Conservation (phyloP, 108 stramenopile species). For the Skeletonema potamos region DNA sequence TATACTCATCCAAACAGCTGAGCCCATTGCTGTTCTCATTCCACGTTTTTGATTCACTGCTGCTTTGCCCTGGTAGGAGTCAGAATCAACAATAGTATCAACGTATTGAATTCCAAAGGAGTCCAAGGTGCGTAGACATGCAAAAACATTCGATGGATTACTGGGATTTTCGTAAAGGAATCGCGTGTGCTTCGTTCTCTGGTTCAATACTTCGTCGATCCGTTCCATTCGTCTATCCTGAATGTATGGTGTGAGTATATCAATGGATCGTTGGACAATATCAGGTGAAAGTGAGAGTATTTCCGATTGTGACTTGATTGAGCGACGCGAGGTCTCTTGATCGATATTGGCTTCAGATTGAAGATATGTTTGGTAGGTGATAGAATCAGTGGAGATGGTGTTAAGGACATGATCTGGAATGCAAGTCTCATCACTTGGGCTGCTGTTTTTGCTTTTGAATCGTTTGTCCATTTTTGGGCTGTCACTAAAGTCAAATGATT, state of each 20-base stretch:
- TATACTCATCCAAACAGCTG: slow-evolving; percentile 40
- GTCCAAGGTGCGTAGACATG: slow-evolving; percentile 92
- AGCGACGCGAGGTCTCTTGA: slow-evolving; percentile 9
- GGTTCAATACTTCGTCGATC: slow-evolving; percentile 53
- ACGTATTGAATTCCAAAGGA: slow-evolving; percentile 84
- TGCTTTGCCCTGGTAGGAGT: slow-evolving; percentile 65
- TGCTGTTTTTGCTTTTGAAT: slow-evolving; percentile 12
- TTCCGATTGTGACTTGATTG: slow-evolving; percentile 16
- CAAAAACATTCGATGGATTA: slow-evolving; percentile 95
- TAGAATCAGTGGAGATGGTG: slow-evolving; percentile 31
- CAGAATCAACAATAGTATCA: slow-evolving; percentile 66
- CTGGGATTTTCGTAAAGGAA: slow-evolving; percentile 93
- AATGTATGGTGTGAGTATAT: slow-evolving; percentile 54
- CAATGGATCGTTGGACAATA: slow-evolving; percentile 24
- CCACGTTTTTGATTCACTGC: slow-evolving; percentile 71
- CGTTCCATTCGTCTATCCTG: slow-evolving; percentile 56
- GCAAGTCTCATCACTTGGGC: slow-evolving; percentile 11
- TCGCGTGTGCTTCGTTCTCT: slow-evolving; percentile 59
- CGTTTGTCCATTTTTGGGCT: slow-evolving; percentile 46
- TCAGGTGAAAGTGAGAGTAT: slow-evolving; percentile 31
- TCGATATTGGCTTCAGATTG: slow-evolving; percentile 28
- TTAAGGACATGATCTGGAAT: slow-evolving; percentile 28
- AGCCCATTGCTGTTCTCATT: slow-evolving; percentile 80
- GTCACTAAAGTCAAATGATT: slow-evolving; percentile 36
- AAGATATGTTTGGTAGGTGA: slow-evolving; percentile 42